Evolutionary conservation across 768 basidiomycete genomes (phyloP), one percentile per base, ranked within the genome.

Genomic region (Macrocybe gigantea): DNA sequence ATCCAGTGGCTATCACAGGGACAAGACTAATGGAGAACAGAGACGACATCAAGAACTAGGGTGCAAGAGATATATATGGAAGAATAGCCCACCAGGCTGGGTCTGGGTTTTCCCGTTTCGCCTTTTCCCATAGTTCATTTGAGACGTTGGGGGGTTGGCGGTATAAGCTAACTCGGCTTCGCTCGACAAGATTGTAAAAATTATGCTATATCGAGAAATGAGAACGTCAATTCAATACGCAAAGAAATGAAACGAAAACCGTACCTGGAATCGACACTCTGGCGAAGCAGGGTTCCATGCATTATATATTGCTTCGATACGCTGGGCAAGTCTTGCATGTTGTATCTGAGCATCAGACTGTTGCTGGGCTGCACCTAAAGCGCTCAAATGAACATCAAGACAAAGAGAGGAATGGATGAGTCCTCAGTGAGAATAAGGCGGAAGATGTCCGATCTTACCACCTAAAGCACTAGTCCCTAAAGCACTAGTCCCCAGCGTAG

Each of bases 111-210:
- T 91, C 89, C 43, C 78, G 69, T 1, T 80, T 68, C 6, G 90
- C 90, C 59, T 85, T 85, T 57, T 85, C 78, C 90, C 90, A 93
- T 38, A 83, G 56, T 7, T 90, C 86, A 41, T 88, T 83, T 5
- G 77, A 75, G 9, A 82, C 82, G 55, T 88, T 88, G 10, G 72
- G 61, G 9, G 91, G 90, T 11, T 86, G 80, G 6, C 77, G 82
- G 52, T 88, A 93, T 44, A 82, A 54, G 29, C 67, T 71, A 2
- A 86, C 79, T 54, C 83, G 73, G 5, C 68, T 69, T 0, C 88
- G 86, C 55, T 86, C 81, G 4, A 92, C 88, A 10, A 88, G 68
- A 56, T 92, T 93, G 62, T 93, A 93, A 55, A 93, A 93, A 53
- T 79, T 80, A 53, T 88, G 78, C 89, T 92, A 47, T 22, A 30